Conservation (phyloP, 148 eudicot genomes). For the Tetragonia tetragonoides region DNA sequence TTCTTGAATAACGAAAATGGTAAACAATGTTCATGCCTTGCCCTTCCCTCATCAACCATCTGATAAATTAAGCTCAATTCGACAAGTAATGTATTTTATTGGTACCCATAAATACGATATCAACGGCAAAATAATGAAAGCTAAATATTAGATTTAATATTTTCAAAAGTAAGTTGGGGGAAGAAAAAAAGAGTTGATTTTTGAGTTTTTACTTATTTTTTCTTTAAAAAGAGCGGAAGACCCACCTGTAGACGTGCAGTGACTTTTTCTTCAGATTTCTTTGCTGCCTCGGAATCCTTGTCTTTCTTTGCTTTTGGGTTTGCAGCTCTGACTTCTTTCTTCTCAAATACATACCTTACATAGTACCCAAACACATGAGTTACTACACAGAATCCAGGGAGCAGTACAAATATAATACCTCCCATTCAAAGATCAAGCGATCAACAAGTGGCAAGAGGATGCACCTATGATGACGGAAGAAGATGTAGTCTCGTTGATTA, state of each 20-base stretch:
- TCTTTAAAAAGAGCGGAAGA: slow-evolving; percentile 9
- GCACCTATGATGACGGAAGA: slow-evolving; percentile 97
- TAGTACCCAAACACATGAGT: slow-evolving; percentile 14
- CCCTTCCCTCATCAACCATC: no score
- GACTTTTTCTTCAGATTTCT: slow-evolving; percentile 40
- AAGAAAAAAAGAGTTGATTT: no score
- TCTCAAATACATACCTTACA: slow-evolving; percentile 75
- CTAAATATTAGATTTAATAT: no score
- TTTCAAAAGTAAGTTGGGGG: no score
- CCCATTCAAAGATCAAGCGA: neutral
- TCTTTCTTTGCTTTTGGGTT: slow-evolving; percentile 43
- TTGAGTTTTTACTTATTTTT: no score
- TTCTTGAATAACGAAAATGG: neutral
- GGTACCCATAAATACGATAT: no score
- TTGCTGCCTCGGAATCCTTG: slow-evolving; percentile 39
- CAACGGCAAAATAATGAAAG: no score
- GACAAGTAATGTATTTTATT: no score
- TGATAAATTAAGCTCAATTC: no score
- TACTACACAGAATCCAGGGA: slow-evolving; percentile 11
- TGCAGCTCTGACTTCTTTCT: slow-evolving; percentile 57
- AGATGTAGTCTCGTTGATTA: slow-evolving; percentile 92
- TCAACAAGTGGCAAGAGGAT: slow-evolving; percentile 1
- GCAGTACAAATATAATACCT: neutral
- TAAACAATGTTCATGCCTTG: neutral
- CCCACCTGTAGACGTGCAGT: slow-evolving; percentile 85